Base-by-base conservation (phyloP, 345 rosid species). In the Rhizophora apiculata region DNA sequence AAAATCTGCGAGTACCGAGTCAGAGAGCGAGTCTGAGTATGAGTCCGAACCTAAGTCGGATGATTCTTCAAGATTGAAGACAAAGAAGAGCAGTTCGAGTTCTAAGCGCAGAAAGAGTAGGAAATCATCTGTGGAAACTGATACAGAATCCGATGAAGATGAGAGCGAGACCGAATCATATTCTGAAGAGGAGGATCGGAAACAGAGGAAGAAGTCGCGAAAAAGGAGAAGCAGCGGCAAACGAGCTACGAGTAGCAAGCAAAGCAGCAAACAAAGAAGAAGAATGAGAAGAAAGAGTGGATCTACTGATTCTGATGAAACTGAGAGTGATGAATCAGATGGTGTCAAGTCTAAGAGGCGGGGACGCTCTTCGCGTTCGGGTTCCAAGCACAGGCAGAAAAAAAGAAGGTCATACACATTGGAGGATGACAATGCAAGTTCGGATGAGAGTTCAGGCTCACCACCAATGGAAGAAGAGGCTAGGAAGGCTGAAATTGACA, bases 401-500 rank as follows among this genome's bases (percentile, higher is more conserved):
- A 82, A 63, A 49, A 85, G 72, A 80, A 74, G 64, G 0, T 70
- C n/a, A 32, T 74, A 88, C 3, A 88, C 70, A 74, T 63, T 68
- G 11, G 89, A 76, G 73, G 77, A 69, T 5, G 87, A 82, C 59
- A 24, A 31, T 66, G 63, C 72, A 4, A 7, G 6, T 70, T 54
- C 68, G 0, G 74, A 59, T 54, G 80, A 60, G 78, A 76, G 77
- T 71, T 69, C 62, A n/a, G 94, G 76, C 51, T 58, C 80, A 18
- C 62, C 74, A 53, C 15, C 24, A 37, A 73, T 18, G 39, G 63
- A 64, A 16, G 89, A 85, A 53, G 99, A 88, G 71, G 62, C 77
- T 8, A 77, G 43, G 65, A 62, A 68, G 66, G 77, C 84, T 62
- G 91, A 90, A 69, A 77, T 83, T 29, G 77, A 88, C 82, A 88